Evolutionary conservation across 768 basidiomycete species (phyloP), one percentile per base, ranked within the genome.

Genomic region (Trametes villosa): DNA sequence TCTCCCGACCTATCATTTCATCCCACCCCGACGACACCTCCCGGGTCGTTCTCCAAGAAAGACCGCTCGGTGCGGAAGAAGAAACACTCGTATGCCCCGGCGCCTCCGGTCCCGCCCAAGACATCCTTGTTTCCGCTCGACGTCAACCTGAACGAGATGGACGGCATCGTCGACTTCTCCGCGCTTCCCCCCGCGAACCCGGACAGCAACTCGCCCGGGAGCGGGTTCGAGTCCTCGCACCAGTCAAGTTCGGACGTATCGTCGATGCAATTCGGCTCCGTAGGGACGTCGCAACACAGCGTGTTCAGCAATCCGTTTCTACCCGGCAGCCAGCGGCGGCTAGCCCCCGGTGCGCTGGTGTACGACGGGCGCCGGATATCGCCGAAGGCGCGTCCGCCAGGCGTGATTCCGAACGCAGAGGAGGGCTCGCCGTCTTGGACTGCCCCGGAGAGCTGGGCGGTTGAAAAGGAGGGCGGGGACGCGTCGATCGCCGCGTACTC

Each of bases 381-480:
- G 1, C 86, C 86, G 1, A 87, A 82, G 68, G 80, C 79, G 15
- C 58, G 54, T 11, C 54, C 58, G 2, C 65, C 67, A 4, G 57
- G 20, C 45, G 40, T 44, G 34, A 48, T 50, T 27, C 65, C 48
- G 11, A 53, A 17, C 40, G 44, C 51, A 4, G 67, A 68, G 38
- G 62, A 55, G 12, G 71, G 66, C 52, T 67, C 65, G 26, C 55
- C 67, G 4, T 64, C 69, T 2, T 93, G 91, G 91, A 82, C 74
- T 2, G 77, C 91, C 6, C 91, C 91, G 1, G 83, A 92, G 68
- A 91, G 89, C 56, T 92, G 91, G 91, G 87, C 80, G 1, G 87
- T 90, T 40, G 80, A 78, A 47, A 80, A 78, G 52, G 79, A 80
- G 4, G 81, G 75, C 6, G 75, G 72, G 46, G 77, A 78, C 12